Conservation (phyloP, 176 grass and related monocot species). For the Elaeis guineensis region DNA sequence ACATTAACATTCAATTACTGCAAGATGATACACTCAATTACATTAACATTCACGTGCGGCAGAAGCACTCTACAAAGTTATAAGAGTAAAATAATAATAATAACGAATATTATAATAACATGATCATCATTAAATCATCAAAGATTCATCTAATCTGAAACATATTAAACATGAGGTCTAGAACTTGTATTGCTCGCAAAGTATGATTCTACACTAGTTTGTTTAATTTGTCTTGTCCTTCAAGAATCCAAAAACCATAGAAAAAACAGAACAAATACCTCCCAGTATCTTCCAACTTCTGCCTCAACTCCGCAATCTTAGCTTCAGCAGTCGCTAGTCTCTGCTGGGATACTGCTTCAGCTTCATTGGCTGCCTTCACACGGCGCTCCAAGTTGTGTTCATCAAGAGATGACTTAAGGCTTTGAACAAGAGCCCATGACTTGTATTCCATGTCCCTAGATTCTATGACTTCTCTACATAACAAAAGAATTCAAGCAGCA, state of each 20-base stretch:
- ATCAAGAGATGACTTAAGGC: constrained; percentile 80
- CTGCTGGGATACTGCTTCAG: constrained; percentile 90
- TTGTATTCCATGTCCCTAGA: constrained; percentile 54
- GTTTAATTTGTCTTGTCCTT: too few relatives aligned
- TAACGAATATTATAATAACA: too few relatives aligned
- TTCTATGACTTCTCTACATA: constrained; percentile 62
- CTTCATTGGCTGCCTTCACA: constrained; percentile 93
- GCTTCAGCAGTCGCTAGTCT: constrained; percentile 75
- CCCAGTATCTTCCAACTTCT: constrained; percentile 60
- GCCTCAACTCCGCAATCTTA: constrained; percentile 74
- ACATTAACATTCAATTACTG: too few relatives aligned
- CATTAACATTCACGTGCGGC: too few relatives aligned
- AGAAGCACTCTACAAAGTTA: too few relatives aligned
- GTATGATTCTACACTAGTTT: too few relatives aligned
- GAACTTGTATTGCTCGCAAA: too few relatives aligned
- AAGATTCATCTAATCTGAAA: too few relatives aligned
- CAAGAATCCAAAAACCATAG: neutral
- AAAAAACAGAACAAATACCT: constrained; percentile 39
- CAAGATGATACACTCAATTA: too few relatives aligned
- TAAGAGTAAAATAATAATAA: too few relatives aligned
- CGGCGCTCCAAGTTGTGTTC: constrained; percentile 77
- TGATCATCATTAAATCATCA: too few relatives aligned
- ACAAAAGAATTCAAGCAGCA: neutral
- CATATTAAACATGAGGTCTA: too few relatives aligned
- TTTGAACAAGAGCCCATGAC: constrained; percentile 65